Percentiles rank a stretch among this genome's conserved stretches.
phyloP scores from a whole-genome alignment of 495 filamentous ascomycete species.

The Neurospora sp. region DNA sequence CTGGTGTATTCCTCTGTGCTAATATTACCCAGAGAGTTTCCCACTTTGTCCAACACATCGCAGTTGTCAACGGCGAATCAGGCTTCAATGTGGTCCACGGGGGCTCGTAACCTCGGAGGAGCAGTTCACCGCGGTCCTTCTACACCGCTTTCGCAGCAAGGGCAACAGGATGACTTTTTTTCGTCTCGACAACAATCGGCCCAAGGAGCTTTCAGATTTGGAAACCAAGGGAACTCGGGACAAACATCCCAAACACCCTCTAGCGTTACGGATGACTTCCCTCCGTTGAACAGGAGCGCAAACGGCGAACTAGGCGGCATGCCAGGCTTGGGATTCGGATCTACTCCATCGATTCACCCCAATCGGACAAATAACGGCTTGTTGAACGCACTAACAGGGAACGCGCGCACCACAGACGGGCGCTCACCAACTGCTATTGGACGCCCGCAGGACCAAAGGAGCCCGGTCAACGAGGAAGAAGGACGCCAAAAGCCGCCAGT shows the following conservation, averaged over 20 bases:
- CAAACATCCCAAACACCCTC: slow-evolving; percentile 57
- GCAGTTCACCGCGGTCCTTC: slow-evolving; percentile 58
- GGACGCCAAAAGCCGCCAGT: slow-evolving; percentile 30
- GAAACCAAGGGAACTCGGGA: slow-evolving; percentile 39
- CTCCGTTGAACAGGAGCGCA: slow-evolving; percentile 62
- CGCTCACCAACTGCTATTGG: slow-evolving; percentile 28
- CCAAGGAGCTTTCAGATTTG: slow-evolving; percentile 52
- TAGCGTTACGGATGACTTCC: slow-evolving; percentile 71
- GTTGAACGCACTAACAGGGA: slow-evolving; percentile 48
- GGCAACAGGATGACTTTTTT: slow-evolving; percentile 50
- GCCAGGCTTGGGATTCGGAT: slow-evolving; percentile 54
- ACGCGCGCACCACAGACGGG: slow-evolving; percentile 28
- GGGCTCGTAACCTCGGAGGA: slow-evolving; percentile 36
- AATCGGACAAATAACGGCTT: slow-evolving; percentile 42
- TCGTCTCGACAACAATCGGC: slow-evolving; percentile 44
- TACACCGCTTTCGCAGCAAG: slow-evolving; percentile 41
- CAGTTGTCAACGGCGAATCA: slow-evolving; percentile 44
- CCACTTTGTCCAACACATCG: slow-evolving; percentile 60
- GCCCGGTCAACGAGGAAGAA: slow-evolving; percentile 27
- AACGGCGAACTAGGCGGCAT: slow-evolving; percentile 61
- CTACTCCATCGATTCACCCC: slow-evolving; percentile 21
- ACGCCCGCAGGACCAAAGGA: slow-evolving; percentile 33
- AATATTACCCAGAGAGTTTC: slow-evolving; percentile 57
- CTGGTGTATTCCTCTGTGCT: neutral
- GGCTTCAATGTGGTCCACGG: slow-evolving; percentile 52